A percentile compares a stretch with the other conserved stretches of the same genome.
phyloP scores from a whole-genome alignment of 768 basidiomycete genomes.

The Boletus pseudopeckii region DNA sequence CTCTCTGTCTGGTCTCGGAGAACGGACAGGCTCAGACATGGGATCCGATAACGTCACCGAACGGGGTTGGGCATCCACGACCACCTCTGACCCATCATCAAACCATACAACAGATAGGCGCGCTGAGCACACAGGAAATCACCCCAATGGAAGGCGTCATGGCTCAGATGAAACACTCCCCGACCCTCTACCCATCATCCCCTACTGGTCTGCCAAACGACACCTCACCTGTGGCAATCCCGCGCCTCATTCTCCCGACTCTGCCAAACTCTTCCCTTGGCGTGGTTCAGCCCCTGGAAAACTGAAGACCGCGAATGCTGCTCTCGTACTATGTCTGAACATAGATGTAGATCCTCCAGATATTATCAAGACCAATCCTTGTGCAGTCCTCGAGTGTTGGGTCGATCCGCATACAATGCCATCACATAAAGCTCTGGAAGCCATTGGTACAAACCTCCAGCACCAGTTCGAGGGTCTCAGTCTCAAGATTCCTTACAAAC shows the following conservation, averaged over 20 bases:
- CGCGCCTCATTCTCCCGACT: conserved; percentile 63
- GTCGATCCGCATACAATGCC: conserved; percentile 93
- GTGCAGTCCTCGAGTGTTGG: conserved; percentile 95
- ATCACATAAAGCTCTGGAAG: conserved; percentile 88
- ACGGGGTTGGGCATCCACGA: conserved; percentile 45
- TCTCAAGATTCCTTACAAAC: conserved; percentile 91
- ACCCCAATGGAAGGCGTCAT: conserved; percentile 34
- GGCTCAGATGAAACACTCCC: conserved; percentile 47
- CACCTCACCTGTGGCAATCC: conserved; percentile 91
- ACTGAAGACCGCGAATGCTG: conserved; percentile 88
- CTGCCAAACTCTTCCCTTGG: conserved; percentile 70
- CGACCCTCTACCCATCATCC: conserved; percentile 57
- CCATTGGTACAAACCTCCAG: conserved; percentile 88
- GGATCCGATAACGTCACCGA: conserved; percentile 56
- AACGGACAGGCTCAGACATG: conserved; percentile 28
- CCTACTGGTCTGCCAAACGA: conserved; percentile 85
- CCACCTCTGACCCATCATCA: conserved; percentile 49
- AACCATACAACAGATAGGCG: conserved; percentile 33
- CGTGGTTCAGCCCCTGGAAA: conserved; percentile 76
- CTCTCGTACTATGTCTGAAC: conserved; percentile 88
- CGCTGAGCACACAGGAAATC: conserved; percentile 30
- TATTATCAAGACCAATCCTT: conserved; percentile 94
- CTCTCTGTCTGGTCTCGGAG: conserved; percentile 15
- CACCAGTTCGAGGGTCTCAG: conserved; percentile 96
- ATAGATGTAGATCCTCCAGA: conserved; percentile 98